Base-by-base conservation (phyloP, 2,329 filamentous ascomycete genomes). In the Byssoonygena ceratinophila region DNA sequence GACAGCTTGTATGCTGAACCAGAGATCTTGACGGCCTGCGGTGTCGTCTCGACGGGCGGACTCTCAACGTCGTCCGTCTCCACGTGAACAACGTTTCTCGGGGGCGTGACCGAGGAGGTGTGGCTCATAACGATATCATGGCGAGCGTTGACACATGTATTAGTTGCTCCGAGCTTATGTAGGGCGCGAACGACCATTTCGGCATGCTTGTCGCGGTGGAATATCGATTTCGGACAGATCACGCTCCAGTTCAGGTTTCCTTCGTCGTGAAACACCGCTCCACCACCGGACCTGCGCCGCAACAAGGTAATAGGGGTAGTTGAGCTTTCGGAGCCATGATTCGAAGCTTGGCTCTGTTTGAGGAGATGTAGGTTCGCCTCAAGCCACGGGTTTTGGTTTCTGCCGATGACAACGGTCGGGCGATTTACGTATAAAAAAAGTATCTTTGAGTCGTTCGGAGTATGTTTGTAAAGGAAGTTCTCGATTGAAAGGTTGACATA, bases 381-480 rank as follows among this genome's bases (percentile, higher is more conserved):
- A 7, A 87, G 76, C 92, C 91, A 98, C 51, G 92, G 92, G 67
- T 98, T 98, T 72, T 98, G 92, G 67, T 98, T 98, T 55, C 92
- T 83, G 40, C 92, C 92, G 59, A 98, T 84, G 64, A 98, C 83
- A 55, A 98, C 78, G 66, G 87, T 89, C 0, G 91, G 89, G 34
- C 80, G 71, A 70, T 98, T 97, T 61, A 82, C 79, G 72, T 97
- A 98, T 47, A 96, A 78, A 53, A 97, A 85, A 1, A 97, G 79
- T 47, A 97, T 70, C 12, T 79, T 84, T 11, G 88, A 88, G 55
- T 85, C 79, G 5, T 81, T 74, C 1, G 83, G 79, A 0, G 84
- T 83, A 51, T 81, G 81, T 61, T 87, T 81, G 6, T 97, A 79
- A 27, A 98, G 82, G 67, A 87, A 84, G 66, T 97, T 88, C 73